phyloP scores from a whole-genome alignment of 2,329 filamentous ascomycete genomes.

The Hortaea werneckii region DNA sequence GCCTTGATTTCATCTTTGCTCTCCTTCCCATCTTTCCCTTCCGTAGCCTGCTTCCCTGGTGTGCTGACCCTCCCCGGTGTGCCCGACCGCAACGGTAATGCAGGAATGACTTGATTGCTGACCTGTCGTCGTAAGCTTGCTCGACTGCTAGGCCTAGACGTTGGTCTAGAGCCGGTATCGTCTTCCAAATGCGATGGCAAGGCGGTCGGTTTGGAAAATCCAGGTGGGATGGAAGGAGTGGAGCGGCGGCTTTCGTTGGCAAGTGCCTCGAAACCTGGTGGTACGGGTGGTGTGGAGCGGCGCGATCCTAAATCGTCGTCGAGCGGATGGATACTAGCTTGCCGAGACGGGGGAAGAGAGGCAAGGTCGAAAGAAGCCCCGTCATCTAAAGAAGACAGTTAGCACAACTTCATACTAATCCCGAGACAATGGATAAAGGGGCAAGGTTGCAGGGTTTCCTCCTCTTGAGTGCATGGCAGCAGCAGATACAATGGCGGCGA shows the following conservation, averaged over 20 bases:
- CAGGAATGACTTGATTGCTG: slow-evolving; percentile 26
- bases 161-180: slow-evolving; percentile 11
- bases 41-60: slow-evolving; percentile 4
- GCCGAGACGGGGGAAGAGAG: slow-evolving; percentile 12
- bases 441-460: slow-evolving; percentile 3
- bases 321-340: slow-evolving; percentile 13
- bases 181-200: slow-evolving; percentile 7
- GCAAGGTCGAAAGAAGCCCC: slow-evolving; percentile 14
- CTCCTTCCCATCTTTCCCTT: not conserved
- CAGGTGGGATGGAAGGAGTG: slow-evolving; percentile 37
- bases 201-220: slow-evolving; percentile 22
- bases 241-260: slow-evolving; percentile 29
- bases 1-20: slow-evolving; percentile 8
- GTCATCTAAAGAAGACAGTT: slow-evolving; percentile 16
- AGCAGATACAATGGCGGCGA: not conserved
- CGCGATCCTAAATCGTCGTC: slow-evolving; percentile 17
- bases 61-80: slow-evolving; percentile 22
- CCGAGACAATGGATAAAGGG: not conserved
- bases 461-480: slow-evolving; percentile 13
- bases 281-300: slow-evolving; percentile 25
- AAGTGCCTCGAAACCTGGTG: slow-evolving; percentile 26
- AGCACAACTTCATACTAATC: slow-evolving; percentile 3
- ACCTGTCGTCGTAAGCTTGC: slow-evolving; percentile 20
- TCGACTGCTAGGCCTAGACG: slow-evolving; percentile 25
- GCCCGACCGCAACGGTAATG: slow-evolving; percentile 31